These are phyloP conservation scores for Mollisiaceae sp. DNA, from an alignment of 2,329 filamentous ascomycete species.

Conservation along the genomic window DNA sequence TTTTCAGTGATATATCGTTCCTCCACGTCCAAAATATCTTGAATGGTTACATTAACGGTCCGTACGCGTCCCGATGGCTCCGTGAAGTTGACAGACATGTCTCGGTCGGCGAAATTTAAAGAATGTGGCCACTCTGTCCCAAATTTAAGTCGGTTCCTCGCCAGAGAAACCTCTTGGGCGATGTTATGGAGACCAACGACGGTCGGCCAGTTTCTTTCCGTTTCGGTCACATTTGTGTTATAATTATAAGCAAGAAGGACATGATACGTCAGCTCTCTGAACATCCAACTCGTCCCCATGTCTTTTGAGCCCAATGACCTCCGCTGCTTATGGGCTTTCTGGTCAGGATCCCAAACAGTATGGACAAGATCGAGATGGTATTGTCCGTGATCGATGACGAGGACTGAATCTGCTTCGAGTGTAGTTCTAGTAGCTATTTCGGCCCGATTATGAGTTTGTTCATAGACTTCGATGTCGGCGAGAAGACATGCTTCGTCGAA, in stretches of 20 bases:
- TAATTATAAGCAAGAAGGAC: background rate
- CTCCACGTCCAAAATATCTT: constrained; percentile 18
- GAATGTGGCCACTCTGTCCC: constrained; percentile 11
- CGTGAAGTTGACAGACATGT: constrained; percentile 12
- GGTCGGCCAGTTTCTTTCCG: constrained; percentile 1
- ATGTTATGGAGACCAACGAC: background rate
- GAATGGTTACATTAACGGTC: constrained; percentile 21
- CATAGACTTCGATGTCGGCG: constrained; percentile 26
- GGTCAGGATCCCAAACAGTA: background rate
- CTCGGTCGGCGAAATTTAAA: background rate
- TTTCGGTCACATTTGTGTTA: constrained; percentile 17
- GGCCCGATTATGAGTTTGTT: constrained; percentile 17
- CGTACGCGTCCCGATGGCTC: constrained; percentile 12
- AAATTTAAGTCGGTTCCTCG: constrained; percentile 17
- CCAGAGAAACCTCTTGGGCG: constrained; percentile 8
- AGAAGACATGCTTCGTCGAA: constrained; percentile 29
- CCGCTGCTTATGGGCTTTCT: background rate
- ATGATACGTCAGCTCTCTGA: background rate
- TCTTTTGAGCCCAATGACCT: background rate
- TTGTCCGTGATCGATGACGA: constrained; percentile 26
- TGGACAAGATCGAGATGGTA: constrained; percentile 22
- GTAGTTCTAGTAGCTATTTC: constrained; percentile 17
- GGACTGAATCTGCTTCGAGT: background rate
- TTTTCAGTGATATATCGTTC: constrained; percentile 4
- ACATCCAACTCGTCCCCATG: constrained; percentile 2